Evolutionary conservation across 164 flowering plant genomes (phyloP).

Genomic region (Buxus sempervirens): DNA sequence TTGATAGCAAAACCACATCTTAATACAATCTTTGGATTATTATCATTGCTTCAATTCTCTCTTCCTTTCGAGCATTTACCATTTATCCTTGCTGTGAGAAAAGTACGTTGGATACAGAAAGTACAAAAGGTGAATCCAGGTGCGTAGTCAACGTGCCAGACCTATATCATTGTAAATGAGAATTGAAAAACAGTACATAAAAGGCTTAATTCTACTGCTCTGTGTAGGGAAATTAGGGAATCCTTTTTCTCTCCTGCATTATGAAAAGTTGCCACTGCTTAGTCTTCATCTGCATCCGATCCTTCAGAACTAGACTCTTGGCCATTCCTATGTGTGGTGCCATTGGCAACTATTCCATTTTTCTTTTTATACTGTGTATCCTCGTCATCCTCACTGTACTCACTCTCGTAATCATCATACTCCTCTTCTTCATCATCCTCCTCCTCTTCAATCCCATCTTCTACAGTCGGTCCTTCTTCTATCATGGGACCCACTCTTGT

Average conservation of each 20-base stretch:
- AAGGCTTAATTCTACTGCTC: not conserved
- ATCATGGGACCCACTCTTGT: conserved; percentile 37
- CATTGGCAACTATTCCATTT: conserved; percentile 32
- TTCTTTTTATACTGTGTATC: conserved; percentile 41
- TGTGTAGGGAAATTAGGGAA: not conserved
- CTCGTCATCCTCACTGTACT: conserved; percentile 87
- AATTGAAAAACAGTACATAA: not conserved
- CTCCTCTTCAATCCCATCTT: conserved; percentile 69
- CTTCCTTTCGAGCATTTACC: too few relatives aligned
- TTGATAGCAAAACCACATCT: too few relatives aligned
- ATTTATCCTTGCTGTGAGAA: too few relatives aligned
- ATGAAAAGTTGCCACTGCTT: too few relatives aligned
- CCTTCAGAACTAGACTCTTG: conserved; percentile 42
- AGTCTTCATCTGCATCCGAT: conserved; percentile 34
- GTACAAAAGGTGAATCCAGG: too few relatives aligned
- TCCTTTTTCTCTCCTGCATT: not conserved
- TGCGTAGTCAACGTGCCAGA: too few relatives aligned
- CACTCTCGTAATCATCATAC: conserved; percentile 89
- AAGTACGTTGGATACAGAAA: too few relatives aligned
- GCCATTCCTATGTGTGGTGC: conserved; percentile 28
- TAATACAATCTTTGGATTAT: too few relatives aligned
- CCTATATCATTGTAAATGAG: not conserved
- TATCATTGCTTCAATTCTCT: too few relatives aligned
- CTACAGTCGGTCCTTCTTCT: conserved; percentile 47
- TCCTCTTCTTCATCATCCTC: conserved; percentile 73